Conservation (phyloP, 2,329 filamentous ascomycete species). For the Chrysoporthe cubensis region DNA sequence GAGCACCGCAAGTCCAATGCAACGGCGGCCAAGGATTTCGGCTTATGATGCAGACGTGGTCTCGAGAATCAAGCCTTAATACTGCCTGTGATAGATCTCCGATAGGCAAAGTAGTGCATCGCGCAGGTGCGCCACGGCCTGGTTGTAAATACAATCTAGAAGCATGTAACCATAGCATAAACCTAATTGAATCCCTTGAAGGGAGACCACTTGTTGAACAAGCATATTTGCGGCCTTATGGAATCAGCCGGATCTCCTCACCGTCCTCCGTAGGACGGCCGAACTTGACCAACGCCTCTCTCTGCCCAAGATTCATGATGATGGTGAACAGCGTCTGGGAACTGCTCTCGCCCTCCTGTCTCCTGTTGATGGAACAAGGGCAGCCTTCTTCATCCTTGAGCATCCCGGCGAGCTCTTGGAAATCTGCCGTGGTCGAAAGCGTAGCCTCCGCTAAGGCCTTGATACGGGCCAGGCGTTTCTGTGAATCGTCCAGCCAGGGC, state of each 20-base stretch:
- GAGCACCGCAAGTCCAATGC: constrained; percentile 6
- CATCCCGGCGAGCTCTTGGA: background rate
- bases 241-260: constrained; percentile 18
- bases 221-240: background rate
- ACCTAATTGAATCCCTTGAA: background rate
- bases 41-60: background rate
- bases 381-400: constrained; percentile 24
- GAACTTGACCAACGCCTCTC: constrained; percentile 21
- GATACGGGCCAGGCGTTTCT: constrained; percentile 13
- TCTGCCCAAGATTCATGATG: constrained; percentile 22
- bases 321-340: constrained; percentile 26
- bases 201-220: background rate
- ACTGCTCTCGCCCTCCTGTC: background rate
- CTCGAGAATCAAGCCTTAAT: background rate
- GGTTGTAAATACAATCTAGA: background rate
- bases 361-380: constrained; percentile 26
- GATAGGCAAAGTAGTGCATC: background rate
- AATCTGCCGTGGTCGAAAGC: background rate
- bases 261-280: constrained; percentile 22
- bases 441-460: background rate
- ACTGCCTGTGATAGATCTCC: background rate
- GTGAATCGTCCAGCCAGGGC: constrained; percentile 18
- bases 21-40: background rate
- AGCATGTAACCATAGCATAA: background rate
- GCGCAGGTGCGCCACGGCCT: background rate